Evolutionary conservation across 176 grass and related monocot species (phyloP).

Genomic region (Oryza brachyantha): DNA sequence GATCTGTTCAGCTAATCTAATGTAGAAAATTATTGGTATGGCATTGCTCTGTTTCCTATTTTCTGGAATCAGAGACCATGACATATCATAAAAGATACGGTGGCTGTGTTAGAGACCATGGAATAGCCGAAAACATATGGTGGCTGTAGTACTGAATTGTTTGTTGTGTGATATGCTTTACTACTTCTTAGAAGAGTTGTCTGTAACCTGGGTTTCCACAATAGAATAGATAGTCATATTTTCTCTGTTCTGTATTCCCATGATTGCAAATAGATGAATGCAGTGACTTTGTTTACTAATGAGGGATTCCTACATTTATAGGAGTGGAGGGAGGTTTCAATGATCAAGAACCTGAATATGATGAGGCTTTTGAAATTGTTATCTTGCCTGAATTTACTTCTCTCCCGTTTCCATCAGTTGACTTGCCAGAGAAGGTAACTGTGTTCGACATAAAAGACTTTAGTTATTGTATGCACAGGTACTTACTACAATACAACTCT

Average conservation of each 20-base stretch:
- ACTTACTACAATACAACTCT: constrained; percentile 18
- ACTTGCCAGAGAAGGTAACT: constrained; percentile 94
- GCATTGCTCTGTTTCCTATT: background rate
- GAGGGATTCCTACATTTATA: constrained; percentile 31
- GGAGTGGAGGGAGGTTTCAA: constrained; percentile 89
- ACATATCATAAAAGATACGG: background rate
- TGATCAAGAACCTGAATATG: constrained; percentile 91
- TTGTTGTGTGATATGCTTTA: background rate
- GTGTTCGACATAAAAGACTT: background rate
- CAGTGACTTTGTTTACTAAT: background rate
- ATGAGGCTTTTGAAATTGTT: constrained; percentile 62
- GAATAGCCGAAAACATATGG: background rate
- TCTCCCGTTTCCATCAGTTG: constrained; percentile 91
- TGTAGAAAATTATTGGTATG: background rate
- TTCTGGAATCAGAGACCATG: background rate
- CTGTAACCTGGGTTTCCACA: background rate
- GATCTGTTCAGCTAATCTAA: background rate
- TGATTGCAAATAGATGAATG: background rate
- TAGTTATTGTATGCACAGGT: constrained; percentile 18
- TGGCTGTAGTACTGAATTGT: background rate
- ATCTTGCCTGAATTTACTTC: constrained; percentile 81
- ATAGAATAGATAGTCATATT: background rate
- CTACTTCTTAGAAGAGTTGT: background rate
- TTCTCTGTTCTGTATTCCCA: background rate
- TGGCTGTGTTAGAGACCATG: background rate